Base-by-base conservation (phyloP, 2,329 filamentous ascomycete genomes). In the Phialocephala sp. region DNA sequence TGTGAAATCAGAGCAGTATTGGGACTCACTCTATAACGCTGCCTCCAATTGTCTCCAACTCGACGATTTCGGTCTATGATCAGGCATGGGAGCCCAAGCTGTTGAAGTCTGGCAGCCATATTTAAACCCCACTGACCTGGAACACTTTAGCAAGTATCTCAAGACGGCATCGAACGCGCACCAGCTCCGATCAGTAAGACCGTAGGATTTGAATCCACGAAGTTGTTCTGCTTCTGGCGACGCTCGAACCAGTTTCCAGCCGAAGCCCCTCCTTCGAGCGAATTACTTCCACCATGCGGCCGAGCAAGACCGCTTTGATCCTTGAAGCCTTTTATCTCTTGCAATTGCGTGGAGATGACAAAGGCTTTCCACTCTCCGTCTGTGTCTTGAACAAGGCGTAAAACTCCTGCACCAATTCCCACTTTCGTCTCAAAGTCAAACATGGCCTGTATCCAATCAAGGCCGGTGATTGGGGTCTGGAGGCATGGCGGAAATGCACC, bases 31-130 rank as follows among this genome's bases (percentile, higher is more conserved):
- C 55, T 6, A 22, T 90, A 90, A 58, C 88, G 78, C 45, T 80
- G 81, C 20, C 87, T 80, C 88, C 88, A 90, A 72, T 86, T 89
- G 67, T 90, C 87, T 11, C 88, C 88, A 0, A 90, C 79, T 2
- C 82, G 79, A 0, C 83, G 79, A 64, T 88, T 85, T 27, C 80
- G 78, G 69, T 91, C 88, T 22, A 90, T 79, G 15, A 90, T 72
- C 1, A 90, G 77, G 0, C 85, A 77, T 12, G 82, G 77, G 4
- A 89, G 77, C 0, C 83, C 81, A 0, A 89, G 79, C 80, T 85
- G 84, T 71, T 87, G 87, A 14, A 90, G 80, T 9, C 87, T 82
- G 0, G 86, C 87, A 0, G 85, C 86, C 0, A 80, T 78, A 0
- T 83, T 83, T 2, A 90, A 79, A 1, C 88, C 88, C 2, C 81